Evolutionary conservation across 2,329 filamentous ascomycete species (phyloP), one percentile per base, ranked within the genome.

Genomic region (Talaromyces verruculosus): DNA sequence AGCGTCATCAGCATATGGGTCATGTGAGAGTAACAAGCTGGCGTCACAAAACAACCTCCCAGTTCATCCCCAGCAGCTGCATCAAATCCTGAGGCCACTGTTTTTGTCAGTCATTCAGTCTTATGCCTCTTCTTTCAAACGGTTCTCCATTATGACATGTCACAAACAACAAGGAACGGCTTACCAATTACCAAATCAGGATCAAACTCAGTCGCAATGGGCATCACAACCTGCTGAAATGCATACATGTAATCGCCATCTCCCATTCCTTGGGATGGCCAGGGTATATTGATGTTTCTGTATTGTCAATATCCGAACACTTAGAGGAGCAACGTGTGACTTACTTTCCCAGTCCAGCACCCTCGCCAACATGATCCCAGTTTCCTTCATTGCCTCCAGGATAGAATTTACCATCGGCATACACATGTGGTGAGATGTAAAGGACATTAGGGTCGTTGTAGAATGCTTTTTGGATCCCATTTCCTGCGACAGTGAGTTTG

Each of bases 1-100:
- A 99, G 84, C 1, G 92, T 93, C 93, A 97, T 98, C 58, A 99
- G 86, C 94, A 98, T 97, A 75, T 97, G 93, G 17, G 95, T 98
- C 95, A 99, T 98, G 75, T 99, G 94, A 15, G 93, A 92, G 75
- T 98, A 99, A 75, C 95, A 96, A 4, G 88, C 81, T 0, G 95
- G 95, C 0, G 93, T 90, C 5, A 99, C 95, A 73, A 92, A 94
- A 76, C 95, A 99, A 37, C 91, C 92, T 61, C 95, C 95, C 1
- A 99, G 85, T 74, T 95, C 89, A 77, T 99, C 95, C 13, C 95
- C 95, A 69, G 91, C 91, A 0, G 95, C 95, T 17, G 95, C 95
- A 76, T 99, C 95, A 72, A 99, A 99, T 0, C 95, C 95, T 49
- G 95, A 93, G 22, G 95, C 95, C 65, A 99, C 90, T 83, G 66